Conservation (phyloP, 805 yeast genomes). For the Lipomyces chichibuensis region DNA sequence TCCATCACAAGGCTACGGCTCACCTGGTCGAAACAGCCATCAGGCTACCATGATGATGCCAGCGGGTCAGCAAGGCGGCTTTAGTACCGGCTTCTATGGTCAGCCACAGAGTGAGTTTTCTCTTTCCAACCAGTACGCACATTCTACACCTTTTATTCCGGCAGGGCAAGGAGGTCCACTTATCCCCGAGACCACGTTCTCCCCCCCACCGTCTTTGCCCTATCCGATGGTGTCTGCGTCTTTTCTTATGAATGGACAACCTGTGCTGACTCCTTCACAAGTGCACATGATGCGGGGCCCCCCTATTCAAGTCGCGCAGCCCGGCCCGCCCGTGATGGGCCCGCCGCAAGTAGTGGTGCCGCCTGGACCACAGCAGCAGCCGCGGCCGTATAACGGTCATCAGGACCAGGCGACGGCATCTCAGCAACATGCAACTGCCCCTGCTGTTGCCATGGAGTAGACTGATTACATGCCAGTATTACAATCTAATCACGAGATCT, state of each 20-base stretch:
- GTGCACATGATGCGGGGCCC: conserved; percentile 27
- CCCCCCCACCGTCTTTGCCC: background rate
- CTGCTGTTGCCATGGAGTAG: background rate
- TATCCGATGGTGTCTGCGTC: background rate
- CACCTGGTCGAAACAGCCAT: conserved; percentile 29
- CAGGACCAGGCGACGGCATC: background rate
- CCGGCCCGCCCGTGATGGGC: conserved; percentile 15
- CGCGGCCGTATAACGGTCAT: conserved; percentile 3
- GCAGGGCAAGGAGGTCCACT: background rate
- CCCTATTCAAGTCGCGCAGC: conserved; percentile 14
- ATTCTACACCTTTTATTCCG: background rate
- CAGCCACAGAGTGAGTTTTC: conserved; percentile 24
- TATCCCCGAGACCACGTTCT: background rate
- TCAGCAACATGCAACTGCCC: background rate
- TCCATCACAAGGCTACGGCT: conserved; percentile 28
- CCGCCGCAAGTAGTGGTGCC: conserved; percentile 11
- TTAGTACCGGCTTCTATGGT: conserved; percentile 18
- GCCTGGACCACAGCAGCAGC: conserved; percentile 13
- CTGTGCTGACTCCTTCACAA: conserved; percentile 4
- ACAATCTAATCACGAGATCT: conserved; percentile 2
- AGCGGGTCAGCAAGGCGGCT: conserved; percentile 20
- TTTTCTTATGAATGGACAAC: background rate
- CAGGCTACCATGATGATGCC: conserved; percentile 31
- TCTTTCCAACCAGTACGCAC: background rate
- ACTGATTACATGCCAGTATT: background rate